Percentiles rank a stretch among this genome's conserved stretches.
These are phyloP conservation scores for Neopestalotiopsis sp. DNA, from an alignment of 2,329 filamentous ascomycete species.

Conservation along the genomic window DNA sequence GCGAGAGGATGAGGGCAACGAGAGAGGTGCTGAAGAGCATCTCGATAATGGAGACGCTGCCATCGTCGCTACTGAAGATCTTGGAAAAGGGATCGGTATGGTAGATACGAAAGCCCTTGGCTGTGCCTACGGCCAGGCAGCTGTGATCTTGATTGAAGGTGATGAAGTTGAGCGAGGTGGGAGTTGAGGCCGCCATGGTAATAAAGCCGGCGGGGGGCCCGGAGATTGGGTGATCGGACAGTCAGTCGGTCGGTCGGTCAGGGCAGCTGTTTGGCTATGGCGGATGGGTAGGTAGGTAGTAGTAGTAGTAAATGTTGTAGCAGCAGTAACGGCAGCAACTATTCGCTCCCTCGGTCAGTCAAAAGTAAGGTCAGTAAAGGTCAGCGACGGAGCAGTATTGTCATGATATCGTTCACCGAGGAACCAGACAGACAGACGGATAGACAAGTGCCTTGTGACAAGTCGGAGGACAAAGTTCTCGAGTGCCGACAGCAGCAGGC, in stretches of 20 bases:
- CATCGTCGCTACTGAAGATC: constrained; percentile 92
- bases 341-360: too few species aligned
- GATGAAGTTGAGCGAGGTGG: constrained; percentile 84
- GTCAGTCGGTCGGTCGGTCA: neutral
- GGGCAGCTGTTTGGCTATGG: neutral
- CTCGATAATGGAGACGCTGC: constrained; percentile 94
- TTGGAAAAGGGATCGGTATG: constrained; percentile 96
- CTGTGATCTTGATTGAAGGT: constrained; percentile 99
- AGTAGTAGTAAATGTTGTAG: too few species aligned
- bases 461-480: neutral
- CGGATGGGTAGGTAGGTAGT: neutral
- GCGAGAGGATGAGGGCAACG: constrained; percentile 90
- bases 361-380: too few species aligned
- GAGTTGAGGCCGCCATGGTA: constrained; percentile 9
- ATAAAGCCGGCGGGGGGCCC: neutral
- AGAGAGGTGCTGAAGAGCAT: constrained; percentile 99
- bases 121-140: constrained; percentile 95
- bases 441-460: too few species aligned
- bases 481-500: neutral
- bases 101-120: constrained; percentile 94
- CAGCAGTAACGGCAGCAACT: too few species aligned
- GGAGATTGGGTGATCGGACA: neutral
- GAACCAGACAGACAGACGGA: neutral
- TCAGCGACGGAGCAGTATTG: too few species aligned
- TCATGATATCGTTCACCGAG: too few species aligned